These are phyloP conservation scores for Colletotrichum sublineola DNA, from an alignment of 2,329 filamentous ascomycete genomes.

Conservation along the genomic window DNA sequence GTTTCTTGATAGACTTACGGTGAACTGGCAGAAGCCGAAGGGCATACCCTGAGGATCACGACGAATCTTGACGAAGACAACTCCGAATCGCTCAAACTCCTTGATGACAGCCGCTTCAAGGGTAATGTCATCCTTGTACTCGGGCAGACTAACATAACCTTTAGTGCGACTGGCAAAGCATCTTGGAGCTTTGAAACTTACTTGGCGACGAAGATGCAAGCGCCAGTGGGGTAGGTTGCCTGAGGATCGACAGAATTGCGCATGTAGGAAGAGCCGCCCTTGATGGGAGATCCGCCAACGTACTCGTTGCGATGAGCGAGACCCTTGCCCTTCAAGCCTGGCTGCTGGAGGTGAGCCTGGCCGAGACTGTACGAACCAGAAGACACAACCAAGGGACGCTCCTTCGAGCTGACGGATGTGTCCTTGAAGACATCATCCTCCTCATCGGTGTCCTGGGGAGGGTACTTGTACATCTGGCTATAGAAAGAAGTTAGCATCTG, in stretches of 20 bases:
- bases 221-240: slow-evolving; percentile 64
- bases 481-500: not conserved
- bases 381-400: not conserved
- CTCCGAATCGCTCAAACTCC: slow-evolving; percentile 67
- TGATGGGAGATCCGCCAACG: slow-evolving; percentile 28
- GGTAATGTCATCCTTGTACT: slow-evolving; percentile 62
- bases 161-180: slow-evolving; percentile 32
- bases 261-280: slow-evolving; percentile 23
- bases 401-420: not conserved
- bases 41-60: slow-evolving; percentile 71
- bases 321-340: slow-evolving; percentile 6
- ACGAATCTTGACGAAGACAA: slow-evolving; percentile 73
- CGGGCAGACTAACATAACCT: slow-evolving; percentile 60
- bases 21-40: slow-evolving; percentile 74
- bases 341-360: slow-evolving; percentile 27
- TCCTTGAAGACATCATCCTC: slow-evolving; percentile 33
- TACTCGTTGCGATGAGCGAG: slow-evolving; percentile 12
- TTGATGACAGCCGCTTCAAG: slow-evolving; percentile 66
- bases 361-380: slow-evolving; percentile 24
- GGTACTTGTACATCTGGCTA: slow-evolving; percentile 2
- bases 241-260: slow-evolving; percentile 61
- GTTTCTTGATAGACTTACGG: slow-evolving; percentile 57
- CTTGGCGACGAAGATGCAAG: slow-evolving; percentile 77
- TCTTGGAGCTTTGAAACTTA: slow-evolving; percentile 55
- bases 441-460: slow-evolving; percentile 5